Percentiles rank a stretch among this genome's conserved stretches.
Evolutionary conservation across 2,329 filamentous ascomycete genomes (phyloP).

Genomic region (Leptodontidium sp.): DNA sequence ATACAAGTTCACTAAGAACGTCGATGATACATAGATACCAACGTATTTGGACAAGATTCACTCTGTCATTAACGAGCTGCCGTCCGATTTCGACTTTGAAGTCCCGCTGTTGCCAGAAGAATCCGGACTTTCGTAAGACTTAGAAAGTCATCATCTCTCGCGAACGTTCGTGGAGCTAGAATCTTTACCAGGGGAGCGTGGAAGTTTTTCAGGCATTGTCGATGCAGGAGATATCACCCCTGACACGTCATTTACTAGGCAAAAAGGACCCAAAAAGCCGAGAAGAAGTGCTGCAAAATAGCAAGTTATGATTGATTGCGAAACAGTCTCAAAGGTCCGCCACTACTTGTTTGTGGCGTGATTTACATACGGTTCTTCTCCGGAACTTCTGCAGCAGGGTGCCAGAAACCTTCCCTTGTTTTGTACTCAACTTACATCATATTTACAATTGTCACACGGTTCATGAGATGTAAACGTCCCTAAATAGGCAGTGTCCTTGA

Average conservation of each 20-base stretch:
- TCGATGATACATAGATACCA: constrained; percentile 46
- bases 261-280: background rate
- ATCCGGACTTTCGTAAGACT: constrained; percentile 25
- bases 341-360: too few relatives aligned
- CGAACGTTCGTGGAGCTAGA: background rate
- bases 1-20: constrained; percentile 42
- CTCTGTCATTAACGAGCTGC: constrained; percentile 42
- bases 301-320: too few relatives aligned
- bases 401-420: too few relatives aligned
- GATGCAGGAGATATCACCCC: background rate
- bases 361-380: too few relatives aligned
- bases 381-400: too few relatives aligned
- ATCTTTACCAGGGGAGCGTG: background rate
- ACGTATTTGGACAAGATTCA: constrained; percentile 46
- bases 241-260: background rate
- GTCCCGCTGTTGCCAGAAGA: constrained; percentile 30
- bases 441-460: too few relatives aligned
- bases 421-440: too few relatives aligned
- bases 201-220: background rate
- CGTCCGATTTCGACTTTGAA: constrained; percentile 40
- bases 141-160: constrained; percentile 29
- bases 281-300: background rate
- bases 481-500: too few relatives aligned
- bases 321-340: too few relatives aligned
- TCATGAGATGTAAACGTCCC: too few relatives aligned